These are phyloP conservation scores for Cryptosporidium muris DNA, from an alignment of 169 alveolate species.

Conservation along the genomic window DNA sequence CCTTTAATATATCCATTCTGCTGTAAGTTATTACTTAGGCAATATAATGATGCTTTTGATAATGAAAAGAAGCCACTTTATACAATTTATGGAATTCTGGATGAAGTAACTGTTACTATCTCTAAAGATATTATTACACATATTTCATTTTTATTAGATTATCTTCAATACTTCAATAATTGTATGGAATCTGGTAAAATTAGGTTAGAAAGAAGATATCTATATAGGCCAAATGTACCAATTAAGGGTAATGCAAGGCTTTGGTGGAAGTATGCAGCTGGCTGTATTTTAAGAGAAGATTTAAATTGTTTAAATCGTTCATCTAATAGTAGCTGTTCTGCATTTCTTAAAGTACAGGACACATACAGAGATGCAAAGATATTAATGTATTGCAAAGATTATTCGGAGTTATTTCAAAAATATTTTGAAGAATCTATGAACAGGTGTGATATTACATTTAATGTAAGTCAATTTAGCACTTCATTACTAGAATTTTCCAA, in stretches of 20 bases:
- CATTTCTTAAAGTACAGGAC: constrained; percentile 17
- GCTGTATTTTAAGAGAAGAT: constrained; percentile 40
- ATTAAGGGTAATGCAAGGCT: constrained; percentile 39
- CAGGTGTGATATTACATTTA: constrained; percentile 9
- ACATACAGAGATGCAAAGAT: constrained; percentile 60
- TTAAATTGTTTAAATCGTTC: background rate
- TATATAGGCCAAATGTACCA: constrained; percentile 55
- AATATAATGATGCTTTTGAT: constrained; percentile 34
- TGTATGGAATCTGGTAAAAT: constrained; percentile 31
- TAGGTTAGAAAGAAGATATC: constrained; percentile 27
- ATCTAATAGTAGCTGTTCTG: constrained; percentile 1
- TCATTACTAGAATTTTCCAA: constrained; percentile 34
- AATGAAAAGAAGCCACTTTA: constrained; percentile 32
- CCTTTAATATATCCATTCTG: constrained; percentile 61
- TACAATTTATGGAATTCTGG: constrained; percentile 62
- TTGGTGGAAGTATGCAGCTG: constrained; percentile 67
- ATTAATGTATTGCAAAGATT: constrained; percentile 54
- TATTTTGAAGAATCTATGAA: constrained; percentile 48
- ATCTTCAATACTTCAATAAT: constrained; percentile 37
- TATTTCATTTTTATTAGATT: constrained; percentile 19
- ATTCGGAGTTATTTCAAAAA: constrained; percentile 20
- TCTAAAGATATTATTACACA: constrained; percentile 50
- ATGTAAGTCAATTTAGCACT: constrained; percentile 36
- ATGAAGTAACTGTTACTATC: constrained; percentile 41
- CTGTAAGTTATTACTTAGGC: constrained; percentile 50